Conservation (phyloP, 345 rosid genomes). For the Alliaria petiolata region DNA sequence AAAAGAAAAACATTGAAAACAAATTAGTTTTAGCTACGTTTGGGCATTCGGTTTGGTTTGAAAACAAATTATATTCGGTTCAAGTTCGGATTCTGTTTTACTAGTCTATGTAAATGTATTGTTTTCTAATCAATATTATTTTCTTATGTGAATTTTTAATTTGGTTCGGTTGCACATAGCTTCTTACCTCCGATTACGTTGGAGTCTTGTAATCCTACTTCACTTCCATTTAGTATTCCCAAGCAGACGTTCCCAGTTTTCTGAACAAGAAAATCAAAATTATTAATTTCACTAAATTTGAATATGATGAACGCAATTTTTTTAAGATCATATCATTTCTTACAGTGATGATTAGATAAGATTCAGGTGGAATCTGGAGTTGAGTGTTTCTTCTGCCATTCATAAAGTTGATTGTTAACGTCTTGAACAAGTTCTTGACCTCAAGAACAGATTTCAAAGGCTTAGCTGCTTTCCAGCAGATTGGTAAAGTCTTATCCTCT, state of each 20-base stretch:
- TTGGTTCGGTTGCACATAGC: background rate
- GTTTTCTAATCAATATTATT: too few species aligned
- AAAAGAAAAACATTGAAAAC: background rate
- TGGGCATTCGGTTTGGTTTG: background rate
- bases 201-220: constrained; percentile 43
- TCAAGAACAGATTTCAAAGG: constrained; percentile 50
- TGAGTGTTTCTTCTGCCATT: constrained; percentile 35
- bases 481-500: constrained; percentile 53
- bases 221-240: constrained; percentile 65
- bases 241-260: constrained; percentile 60
- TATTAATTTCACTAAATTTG: background rate
- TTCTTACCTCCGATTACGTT: constrained; percentile 64
- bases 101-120: too few species aligned
- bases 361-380: constrained; percentile 57
- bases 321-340: constrained; percentile 14
- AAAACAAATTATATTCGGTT: too few species aligned
- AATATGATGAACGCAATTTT: background rate
- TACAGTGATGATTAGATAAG: constrained; percentile 70
- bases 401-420: constrained; percentile 43
- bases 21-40: background rate
- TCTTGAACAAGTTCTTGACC: constrained; percentile 52
- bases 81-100: too few species aligned
- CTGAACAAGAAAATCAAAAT: constrained; percentile 27
- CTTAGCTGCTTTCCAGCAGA: constrained; percentile 83
- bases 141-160: too few species aligned